Base-by-base conservation (phyloP, 345 rosid genomes). In the Lumnitzera racemosa region DNA sequence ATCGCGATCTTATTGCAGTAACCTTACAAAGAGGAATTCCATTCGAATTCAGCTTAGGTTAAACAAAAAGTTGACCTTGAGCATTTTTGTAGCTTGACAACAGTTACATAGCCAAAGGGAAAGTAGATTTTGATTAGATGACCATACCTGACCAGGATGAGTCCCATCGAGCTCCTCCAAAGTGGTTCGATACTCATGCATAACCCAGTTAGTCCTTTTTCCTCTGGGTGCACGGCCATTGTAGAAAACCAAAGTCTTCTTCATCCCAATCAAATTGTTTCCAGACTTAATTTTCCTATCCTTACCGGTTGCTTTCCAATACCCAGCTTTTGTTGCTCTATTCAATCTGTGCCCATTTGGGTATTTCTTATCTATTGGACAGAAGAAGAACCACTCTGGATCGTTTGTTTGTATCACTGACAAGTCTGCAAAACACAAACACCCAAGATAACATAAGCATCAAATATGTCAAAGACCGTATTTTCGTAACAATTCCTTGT, bases 271-370 rank as follows among this genome's bases (percentile, higher is more conserved):
- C 70, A 90, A 65, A 41, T 47, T 78, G 1, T 49, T 31, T 8
- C 84, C 75, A 12, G 86, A 84, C 62, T 80, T 87, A 8, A 94
- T 74, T 61, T 61, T 80, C 24, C 99, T 74, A 71, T 94, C 99
- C 72, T 76, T 94, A 0, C 99, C 99, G 0, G 99, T 94, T 0
- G 99, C 92, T 70, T 94, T 94, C 99, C 99, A 94, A 67, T 94
- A 90, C 1, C 99, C 99, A 16, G 77, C 78, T 0, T 1, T 13
- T 0, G 99, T 94, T 5, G 99, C 97, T 46, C 99, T 71, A 71
- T 94, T 94, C 80, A 81, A 77, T 62, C 96, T 73, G 10, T 62
- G 76, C 46, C 99, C 97, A 41, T 72, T 86, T 1, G 96, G 97
- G 59, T 94, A 90, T 81, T 94, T 94, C 41, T 95, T 79, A 57